Evolutionary conservation across 805 yeast species (phyloP), one percentile per base, ranked within the genome.

Genomic region (Candida tibetensis): DNA sequence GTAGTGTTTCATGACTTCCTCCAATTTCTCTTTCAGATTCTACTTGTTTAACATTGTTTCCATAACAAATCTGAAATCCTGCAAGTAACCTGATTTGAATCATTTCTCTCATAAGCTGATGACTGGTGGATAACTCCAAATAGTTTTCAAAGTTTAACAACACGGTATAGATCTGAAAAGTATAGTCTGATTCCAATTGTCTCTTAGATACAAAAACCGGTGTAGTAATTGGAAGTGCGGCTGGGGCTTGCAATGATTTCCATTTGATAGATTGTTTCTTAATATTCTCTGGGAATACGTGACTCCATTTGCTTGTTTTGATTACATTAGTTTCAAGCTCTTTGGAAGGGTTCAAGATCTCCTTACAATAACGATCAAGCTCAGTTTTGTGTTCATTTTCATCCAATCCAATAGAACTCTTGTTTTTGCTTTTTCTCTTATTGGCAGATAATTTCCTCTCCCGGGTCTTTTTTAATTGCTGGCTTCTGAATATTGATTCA

Each of bases 161-260:
- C 2, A 89, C 82, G 17, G 85, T 85, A 55, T 93, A 95, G n/a
- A 83, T 81, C 49, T 90, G 85, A 49, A 87, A 82, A 1, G 85
- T 78, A 58, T 81, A 91, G 44, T 85, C 81, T 3, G 72, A 71
- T 33, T 82, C 78, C 55, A 90, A 81, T 40, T 86, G 89, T 4
- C 70, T 67, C 9, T 71, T 63, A 0, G 82, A 59, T 0, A 98
- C 97, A 51, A 90, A 90, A 7, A 82, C 71, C 2, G 84, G 77
- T 0, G 95, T 80, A 2, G 88, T 80, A 0, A 86, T 66, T 0
- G 99, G 99, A 17, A 93, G 66, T 5, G 95, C 83, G 0, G 98
- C 97, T 0, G 99, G 99, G 0, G 96, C 79, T 10, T 89, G 82
- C 37, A 95, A 71, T 0, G 98, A 90, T 37, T 87, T 77, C 99